These are phyloP conservation scores for Kodamaea fungicola DNA, from an alignment of 1,139 yeast species.

Conservation along the genomic window DNA sequence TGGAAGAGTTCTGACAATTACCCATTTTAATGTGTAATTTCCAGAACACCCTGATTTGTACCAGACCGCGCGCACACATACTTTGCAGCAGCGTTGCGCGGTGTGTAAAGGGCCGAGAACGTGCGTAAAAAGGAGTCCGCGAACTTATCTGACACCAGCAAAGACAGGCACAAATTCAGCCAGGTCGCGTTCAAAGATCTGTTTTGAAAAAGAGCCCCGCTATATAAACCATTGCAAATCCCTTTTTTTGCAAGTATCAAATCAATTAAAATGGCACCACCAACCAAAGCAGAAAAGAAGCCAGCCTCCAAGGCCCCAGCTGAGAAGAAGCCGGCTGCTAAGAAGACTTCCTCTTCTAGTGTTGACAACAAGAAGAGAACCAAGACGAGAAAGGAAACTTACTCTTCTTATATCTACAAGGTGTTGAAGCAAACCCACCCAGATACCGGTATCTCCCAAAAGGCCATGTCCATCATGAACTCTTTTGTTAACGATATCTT, in stretches of 20 bases:
- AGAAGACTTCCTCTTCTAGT: slow-evolving; percentile 32
- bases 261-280: slow-evolving; percentile 23
- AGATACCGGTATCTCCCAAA: slow-evolving; percentile 99
- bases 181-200: neutral
- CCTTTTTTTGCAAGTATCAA: neutral
- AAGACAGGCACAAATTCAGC: neutral
- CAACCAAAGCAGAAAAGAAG: slow-evolving; percentile 27
- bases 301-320: slow-evolving; percentile 31
- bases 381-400: slow-evolving; percentile 97
- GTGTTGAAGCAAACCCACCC: slow-evolving; percentile 98
- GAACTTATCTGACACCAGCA: neutral
- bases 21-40: neutral
- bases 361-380: slow-evolving; percentile 90
- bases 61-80: no score
- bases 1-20: neutral
- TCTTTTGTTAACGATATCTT: slow-evolving; percentile 95
- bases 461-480: slow-evolving; percentile 99
- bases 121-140: neutral
- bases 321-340: slow-evolving; percentile 31
- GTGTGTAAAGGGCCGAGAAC: neutral
- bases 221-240: slow-evolving; percentile 1
- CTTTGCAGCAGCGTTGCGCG: neutral
- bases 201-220: neutral
- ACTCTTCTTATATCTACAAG: slow-evolving; percentile 97
- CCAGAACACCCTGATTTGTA: no score